Conservation (phyloP, 495 filamentous ascomycete species). For the Xylaria acuta region DNA sequence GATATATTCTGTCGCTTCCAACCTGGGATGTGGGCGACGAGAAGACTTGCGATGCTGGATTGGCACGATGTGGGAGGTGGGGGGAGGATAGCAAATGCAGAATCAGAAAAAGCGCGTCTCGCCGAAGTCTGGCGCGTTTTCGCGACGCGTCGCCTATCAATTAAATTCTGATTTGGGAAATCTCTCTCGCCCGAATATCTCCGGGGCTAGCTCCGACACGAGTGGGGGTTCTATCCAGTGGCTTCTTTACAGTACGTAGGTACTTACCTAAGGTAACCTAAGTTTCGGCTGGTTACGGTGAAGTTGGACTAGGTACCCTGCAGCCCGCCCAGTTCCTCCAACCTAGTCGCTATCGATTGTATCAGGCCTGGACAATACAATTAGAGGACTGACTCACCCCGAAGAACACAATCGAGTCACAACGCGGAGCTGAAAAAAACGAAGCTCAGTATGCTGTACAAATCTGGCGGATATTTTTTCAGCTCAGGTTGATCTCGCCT, state of each 20-base stretch:
- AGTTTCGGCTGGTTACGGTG: not conserved
- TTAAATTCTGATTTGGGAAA: conserved; percentile 29
- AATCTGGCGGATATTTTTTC: too few species aligned
- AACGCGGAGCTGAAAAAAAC: not conserved
- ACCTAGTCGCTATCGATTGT: too few species aligned
- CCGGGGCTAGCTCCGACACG: conserved; percentile 13
- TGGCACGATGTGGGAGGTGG: conserved; percentile 1
- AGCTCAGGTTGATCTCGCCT: not conserved
- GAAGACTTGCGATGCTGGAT: conserved; percentile 11
- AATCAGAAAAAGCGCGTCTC: conserved; percentile 17
- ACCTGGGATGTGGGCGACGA: not conserved
- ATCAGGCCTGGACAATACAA: too few species aligned
- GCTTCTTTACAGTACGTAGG: not conserved
- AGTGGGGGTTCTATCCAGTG: not conserved
- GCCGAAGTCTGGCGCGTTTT: conserved; percentile 31
- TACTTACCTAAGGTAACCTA: not conserved
- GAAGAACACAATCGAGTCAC: conserved; percentile 9
- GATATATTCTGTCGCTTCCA: conserved; percentile 1
- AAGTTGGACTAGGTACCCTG: not conserved
- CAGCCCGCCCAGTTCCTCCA: too few species aligned
- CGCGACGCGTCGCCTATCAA: conserved; percentile 33
- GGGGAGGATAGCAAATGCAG: not conserved
- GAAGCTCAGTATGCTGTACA: not conserved
- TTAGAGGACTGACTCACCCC: conserved; percentile 17
- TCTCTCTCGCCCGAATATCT: conserved; percentile 31